phyloP scores from a whole-genome alignment of 2,329 filamentous ascomycete genomes.

The Fusarium luffae region DNA sequence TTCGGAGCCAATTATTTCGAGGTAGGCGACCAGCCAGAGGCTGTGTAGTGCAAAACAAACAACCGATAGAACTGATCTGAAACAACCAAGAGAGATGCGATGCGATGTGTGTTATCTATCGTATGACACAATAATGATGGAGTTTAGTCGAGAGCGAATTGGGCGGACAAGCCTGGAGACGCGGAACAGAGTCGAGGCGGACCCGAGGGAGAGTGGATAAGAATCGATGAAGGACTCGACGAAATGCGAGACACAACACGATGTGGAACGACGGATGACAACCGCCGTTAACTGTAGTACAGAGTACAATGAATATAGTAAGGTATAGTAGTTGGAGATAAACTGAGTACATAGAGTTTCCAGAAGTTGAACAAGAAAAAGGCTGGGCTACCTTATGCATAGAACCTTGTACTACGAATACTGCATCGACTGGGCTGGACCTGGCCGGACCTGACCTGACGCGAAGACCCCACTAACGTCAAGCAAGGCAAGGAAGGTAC shows the following conservation, averaged over 20 bases:
- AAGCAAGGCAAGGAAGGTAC: slow-evolving; percentile 18
- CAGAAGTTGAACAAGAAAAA: slow-evolving; percentile 24
- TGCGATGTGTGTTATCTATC: not conserved
- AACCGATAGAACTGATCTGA: not conserved
- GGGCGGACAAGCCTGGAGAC: slow-evolving; percentile 7
- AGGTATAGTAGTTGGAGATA: not conserved
- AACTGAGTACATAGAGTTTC: slow-evolving; percentile 9
- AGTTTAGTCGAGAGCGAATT: slow-evolving; percentile 7
- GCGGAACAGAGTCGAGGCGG: slow-evolving; percentile 1
- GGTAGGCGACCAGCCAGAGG: slow-evolving; percentile 2
- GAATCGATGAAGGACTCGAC: not conserved
- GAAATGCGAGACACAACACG: not conserved
- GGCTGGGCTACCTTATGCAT: slow-evolving; percentile 20
- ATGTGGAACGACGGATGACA: not conserved
- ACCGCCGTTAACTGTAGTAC: not conserved
- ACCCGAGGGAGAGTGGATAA: not conserved
- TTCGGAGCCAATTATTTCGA: slow-evolving; percentile 19
- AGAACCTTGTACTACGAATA: slow-evolving; percentile 7
- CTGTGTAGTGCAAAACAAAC: not conserved
- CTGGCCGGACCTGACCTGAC: slow-evolving; percentile 9
- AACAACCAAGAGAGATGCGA: not conserved
- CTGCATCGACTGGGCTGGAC: slow-evolving; percentile 15
- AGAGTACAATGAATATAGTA: not conserved
- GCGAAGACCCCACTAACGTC: slow-evolving; percentile 19
- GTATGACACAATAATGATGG: slow-evolving; percentile 38